These are phyloP conservation scores for Tillandsia leiboldiana DNA, from an alignment of 176 grass and related monocot genomes.

Conservation along the genomic window DNA sequence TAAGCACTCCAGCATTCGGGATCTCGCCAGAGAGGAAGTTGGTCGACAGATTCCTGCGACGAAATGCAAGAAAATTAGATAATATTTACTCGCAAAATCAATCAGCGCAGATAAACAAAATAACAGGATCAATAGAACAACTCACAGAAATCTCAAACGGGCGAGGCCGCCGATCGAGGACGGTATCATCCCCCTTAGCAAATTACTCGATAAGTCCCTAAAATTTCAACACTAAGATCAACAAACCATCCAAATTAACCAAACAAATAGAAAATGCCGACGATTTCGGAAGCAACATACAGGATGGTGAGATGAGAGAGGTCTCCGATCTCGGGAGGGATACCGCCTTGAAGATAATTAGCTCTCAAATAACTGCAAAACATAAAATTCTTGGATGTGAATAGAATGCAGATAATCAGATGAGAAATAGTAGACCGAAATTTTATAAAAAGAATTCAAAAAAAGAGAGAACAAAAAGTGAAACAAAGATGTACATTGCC, in stretches of 20 bases:
- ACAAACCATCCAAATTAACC: background rate
- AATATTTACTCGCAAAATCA: background rate
- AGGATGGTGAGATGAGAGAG: conserved; percentile 72
- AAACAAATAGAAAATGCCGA: background rate
- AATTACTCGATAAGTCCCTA: conserved; percentile 87
- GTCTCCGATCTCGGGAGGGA: conserved; percentile 76
- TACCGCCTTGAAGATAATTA: conserved; percentile 92
- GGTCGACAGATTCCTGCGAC: conserved; percentile 64
- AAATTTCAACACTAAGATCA: background rate
- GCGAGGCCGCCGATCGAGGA: conserved; percentile 54
- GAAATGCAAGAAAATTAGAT: background rate
- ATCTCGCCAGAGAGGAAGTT: conserved; percentile 97
- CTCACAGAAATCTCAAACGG: conserved; percentile 72
- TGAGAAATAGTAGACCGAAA: background rate
- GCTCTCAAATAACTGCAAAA: conserved; percentile 71
- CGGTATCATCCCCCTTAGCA: conserved; percentile 69
- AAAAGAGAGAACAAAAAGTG: background rate
- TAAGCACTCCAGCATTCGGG: conserved; percentile 75
- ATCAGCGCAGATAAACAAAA: background rate
- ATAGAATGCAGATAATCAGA: background rate
- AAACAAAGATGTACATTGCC: conserved; percentile 41
- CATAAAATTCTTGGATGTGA: background rate
- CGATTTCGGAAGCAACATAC: conserved; percentile 25
- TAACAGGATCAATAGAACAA: background rate
- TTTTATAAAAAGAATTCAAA: background rate